Evolutionary conservation across 148 eudicot species (phyloP), one percentile per base, ranked within the genome.

Genomic region (Rhododendron ovatum): DNA sequence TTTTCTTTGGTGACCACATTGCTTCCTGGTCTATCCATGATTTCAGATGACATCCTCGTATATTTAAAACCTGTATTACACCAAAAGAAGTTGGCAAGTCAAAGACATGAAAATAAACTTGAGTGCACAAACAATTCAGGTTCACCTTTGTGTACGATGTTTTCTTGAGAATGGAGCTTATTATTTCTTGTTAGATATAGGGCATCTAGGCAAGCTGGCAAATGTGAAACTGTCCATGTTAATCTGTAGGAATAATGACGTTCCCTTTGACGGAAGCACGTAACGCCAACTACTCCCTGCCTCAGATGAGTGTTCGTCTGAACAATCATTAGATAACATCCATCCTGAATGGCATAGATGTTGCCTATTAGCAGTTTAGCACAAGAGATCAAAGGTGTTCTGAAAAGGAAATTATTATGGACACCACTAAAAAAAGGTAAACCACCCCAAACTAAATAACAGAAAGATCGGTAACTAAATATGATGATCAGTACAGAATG

Each of bases 21-120:
- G 77, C 87, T 86, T 78, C 85, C 88, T 77, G 87, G 50, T 48
- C 78, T 88, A 78, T 88, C 91, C 76, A 82, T 53, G 59, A 83
- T 53, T 86, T 90, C 85, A 63, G 91, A 87, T 85, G 93, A 89
- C 82, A 91, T 71, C 79, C 88, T 87, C 82, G 90, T 85, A 61
- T 86, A 85, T 43, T 86, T 59, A 20, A 75, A 85, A 83, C 93
- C 96, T 93, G 91, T 71, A 86, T 63, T 51, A 83, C 80, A 51
- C 55, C 41, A 63, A 76, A 86, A 82, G 30, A 85, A 87, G 88
- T 83, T 63, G 26, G 57, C 43, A 84, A 4, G 28, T 81, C 41
- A 30, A 43, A 53, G 76, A 24, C 3, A 47, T 12, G 53, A 81
- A n/a, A 24, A 14, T 43, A 61, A n/a, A 13, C 9, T 43, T 81